Evolutionary conservation across 129 eudicot species (phyloP), one percentile per base, ranked within the genome.

Genomic region (Centaurea solstitialis): DNA sequence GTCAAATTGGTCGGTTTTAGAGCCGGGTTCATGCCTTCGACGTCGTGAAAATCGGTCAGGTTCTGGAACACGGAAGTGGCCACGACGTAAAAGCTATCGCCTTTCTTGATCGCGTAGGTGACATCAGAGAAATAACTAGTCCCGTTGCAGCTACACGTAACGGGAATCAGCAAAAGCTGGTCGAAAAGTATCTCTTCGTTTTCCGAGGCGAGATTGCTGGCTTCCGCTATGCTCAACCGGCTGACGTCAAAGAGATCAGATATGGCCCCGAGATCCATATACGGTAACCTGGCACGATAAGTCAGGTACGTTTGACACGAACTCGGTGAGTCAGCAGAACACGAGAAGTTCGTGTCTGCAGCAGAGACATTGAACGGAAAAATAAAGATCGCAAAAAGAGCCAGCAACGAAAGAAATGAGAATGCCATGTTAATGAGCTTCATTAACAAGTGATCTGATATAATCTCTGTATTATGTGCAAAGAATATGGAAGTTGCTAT

Each of bases 161-260:
- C 61, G 21, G 98, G 98, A 18, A 93, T 80, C 47, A 93, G 75
- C 69, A 93, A 79, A 64, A 90, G 87, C 69, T 93, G 98, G 73
- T 89, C 79, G 45, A 82, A 85, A 62, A 82, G 70, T 8, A 93
- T 77, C 39, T 81, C 74, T 40, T 71, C 68, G 59, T 92, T 81
- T 73, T 89, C 92, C 6, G 94, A 87, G 5, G 83, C 45, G 70
- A 93, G 85, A 53, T 85, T 80, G 50, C 82, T 93, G 10, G 94
- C 87, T 61, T 87, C 73, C 24, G 88, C 83, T 53, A 93, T 87
- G 45, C 76, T 79, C 74, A 79, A 50, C 37, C 88, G 85, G 81
- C 94, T 93, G 67, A 91, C 82, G 24, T 86, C 87, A 43, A 93
- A 91, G 13, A 93, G 90, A 79, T 86, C 91, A 15, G 96, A 91